Evolutionary conservation across 2,329 filamentous ascomycete species (phyloP), one percentile per base, ranked within the genome.

Genomic region (Drechslera avenae): DNA sequence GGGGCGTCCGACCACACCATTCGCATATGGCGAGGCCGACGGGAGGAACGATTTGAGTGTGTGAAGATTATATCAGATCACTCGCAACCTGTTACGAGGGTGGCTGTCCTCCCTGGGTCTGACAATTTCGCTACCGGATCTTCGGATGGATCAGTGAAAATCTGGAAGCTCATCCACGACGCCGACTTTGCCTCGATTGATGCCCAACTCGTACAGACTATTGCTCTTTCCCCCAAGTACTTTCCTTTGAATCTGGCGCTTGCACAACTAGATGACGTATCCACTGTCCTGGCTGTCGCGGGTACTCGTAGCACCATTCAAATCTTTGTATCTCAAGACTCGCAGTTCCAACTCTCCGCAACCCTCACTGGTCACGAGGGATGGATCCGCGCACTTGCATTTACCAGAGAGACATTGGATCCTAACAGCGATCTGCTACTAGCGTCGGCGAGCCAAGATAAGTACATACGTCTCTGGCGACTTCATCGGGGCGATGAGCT

Each of bases 361-460:
- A 92, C 86, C 0, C 81, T 99, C 16, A 82, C 85, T 0, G 94
- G 94, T 3, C 94, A 99, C 66, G 94, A 99, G 74, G 93, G 90
- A 49, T 99, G 94, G 94, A 86, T 99, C 39, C 83, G 93, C 39
- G 93, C 91, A 12, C 79, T 99, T 10, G 87, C 87, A 56, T 94
- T 99, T 60, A 83, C 84, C 1, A 78, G 78, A 52, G 89, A 94
- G 67, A 81, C 74, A 12, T 68, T 76, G 1, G 75, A 76, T 17
- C 59, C 74, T 0, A 73, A 77, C 0, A 83, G 83, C 44, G 92
- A 97, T 69, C 71, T 96, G 3, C 75, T 97, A 17, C 81, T 99
- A 16, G 91, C 93, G 0, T 97, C 93, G 9, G 92, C 92, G 17
- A 97, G 93, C 69, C 94, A 99, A 73, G 94, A 99, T 74, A 97